phyloP scores from a whole-genome alignment of 352 stramenopile species.

The Pythium oligandrum region DNA sequence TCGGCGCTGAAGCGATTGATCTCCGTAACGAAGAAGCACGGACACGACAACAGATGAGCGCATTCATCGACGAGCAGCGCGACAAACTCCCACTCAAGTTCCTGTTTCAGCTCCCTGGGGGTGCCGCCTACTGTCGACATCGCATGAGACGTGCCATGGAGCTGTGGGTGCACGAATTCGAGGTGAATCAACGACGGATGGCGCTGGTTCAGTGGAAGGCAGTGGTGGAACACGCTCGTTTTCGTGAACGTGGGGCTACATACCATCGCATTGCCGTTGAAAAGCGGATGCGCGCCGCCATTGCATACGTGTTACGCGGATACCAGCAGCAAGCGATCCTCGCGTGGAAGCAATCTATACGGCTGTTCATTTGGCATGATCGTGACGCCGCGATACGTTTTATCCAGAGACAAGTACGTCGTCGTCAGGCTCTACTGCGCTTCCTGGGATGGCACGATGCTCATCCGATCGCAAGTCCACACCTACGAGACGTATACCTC shows the following conservation, averaged over 20 bases:
- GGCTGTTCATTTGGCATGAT: constrained; percentile 50
- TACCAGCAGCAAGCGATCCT: constrained; percentile 56
- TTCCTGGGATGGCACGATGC: constrained; percentile 42
- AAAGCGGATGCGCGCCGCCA: constrained; percentile 54
- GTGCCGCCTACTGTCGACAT: constrained; percentile 65
- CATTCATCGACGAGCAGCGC: constrained; percentile 50
- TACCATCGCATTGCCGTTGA: constrained; percentile 59
- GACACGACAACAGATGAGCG: constrained; percentile 34
- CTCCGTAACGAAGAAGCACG: constrained; percentile 33
- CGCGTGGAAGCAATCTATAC: constrained; percentile 52
- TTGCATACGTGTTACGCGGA: constrained; percentile 61
- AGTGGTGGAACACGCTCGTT: constrained; percentile 58
- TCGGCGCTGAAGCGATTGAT: constrained; percentile 35
- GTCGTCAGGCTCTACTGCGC: constrained; percentile 26
- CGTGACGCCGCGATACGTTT: constrained; percentile 42
- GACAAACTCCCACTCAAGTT: constrained; percentile 72
- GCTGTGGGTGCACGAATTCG: constrained; percentile 69
- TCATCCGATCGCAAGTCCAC: constrained; percentile 31
- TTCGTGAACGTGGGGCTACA: constrained; percentile 40
- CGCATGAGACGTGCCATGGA: constrained; percentile 65
- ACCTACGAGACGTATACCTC: constrained; percentile 58
- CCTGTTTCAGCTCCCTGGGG: constrained; percentile 74
- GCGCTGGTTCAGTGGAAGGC: constrained; percentile 80
- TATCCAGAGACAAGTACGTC: constrained; percentile 52
- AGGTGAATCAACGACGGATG: constrained; percentile 68